phyloP scores from a whole-genome alignment of 139 green algal species.

The Tetraselmis chui region DNA sequence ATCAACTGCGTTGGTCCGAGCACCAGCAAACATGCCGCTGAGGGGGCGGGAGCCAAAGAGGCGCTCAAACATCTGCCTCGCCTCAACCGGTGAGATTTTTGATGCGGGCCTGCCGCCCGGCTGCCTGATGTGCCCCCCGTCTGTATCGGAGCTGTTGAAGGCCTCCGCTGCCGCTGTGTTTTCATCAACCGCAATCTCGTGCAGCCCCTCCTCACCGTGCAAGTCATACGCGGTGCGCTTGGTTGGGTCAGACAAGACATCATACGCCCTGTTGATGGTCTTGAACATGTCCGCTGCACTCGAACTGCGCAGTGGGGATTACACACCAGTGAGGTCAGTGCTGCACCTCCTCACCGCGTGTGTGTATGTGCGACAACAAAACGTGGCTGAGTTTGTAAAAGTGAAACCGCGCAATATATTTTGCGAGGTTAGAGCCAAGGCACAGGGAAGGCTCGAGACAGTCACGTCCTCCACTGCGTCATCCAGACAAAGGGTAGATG shows the following conservation, averaged over 20 bases:
- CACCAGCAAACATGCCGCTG: background rate
- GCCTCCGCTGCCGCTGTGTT: background rate
- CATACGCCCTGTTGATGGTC: slow-evolving; percentile 8
- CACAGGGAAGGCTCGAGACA: no score
- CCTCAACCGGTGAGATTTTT: background rate
- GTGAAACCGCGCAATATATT: no score
- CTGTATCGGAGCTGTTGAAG: background rate
- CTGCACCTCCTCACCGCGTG: no score
- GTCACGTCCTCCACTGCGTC: no score
- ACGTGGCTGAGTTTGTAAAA: no score
- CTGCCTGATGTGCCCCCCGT: no score
- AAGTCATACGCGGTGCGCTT: slow-evolving; percentile 14
- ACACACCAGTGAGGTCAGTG: no score
- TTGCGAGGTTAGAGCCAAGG: no score
- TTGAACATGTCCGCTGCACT: slow-evolving; percentile 11
- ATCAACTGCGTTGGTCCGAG: background rate
- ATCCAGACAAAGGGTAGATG: no score
- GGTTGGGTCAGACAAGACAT: slow-evolving; percentile 10
- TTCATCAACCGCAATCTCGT: background rate
- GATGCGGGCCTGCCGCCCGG: background rate
- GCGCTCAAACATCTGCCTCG: background rate
- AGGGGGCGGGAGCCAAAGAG: background rate
- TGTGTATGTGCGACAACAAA: no score
- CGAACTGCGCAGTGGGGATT: background rate
- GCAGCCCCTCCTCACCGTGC: slow-evolving; percentile 11